Evolutionary conservation across 768 basidiomycete genomes (phyloP), one percentile per base, ranked within the genome.

Genomic region (Phaeotremella fagi): DNA sequence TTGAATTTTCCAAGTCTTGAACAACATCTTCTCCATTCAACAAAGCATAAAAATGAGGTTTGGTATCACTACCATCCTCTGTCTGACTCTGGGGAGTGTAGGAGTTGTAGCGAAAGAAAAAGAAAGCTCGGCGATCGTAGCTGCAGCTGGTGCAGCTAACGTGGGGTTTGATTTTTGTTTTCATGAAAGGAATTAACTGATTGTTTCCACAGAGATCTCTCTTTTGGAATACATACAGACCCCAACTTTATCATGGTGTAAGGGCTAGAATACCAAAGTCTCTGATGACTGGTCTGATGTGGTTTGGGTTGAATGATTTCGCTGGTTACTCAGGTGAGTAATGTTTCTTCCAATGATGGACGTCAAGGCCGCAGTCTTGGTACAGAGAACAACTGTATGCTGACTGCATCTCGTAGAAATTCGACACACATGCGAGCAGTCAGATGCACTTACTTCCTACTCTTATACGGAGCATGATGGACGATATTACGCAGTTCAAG

Each of bases 201-300:
- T 33, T 33, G 31, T 16, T 33, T 33, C 31, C 16, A 9, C 41
- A 60, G 59, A 47, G 55, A n/a, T 75, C 79, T 1, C 67, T 86
- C 25, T 71, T 88, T 73, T 91, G 88, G 88, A 89, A 90, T 1
- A 78, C 86, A 0, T 95, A 90, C 75, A 79, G 92, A 36, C 89
- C 92, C 0, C 88, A 90, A 66, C 80, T 95, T n/a, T 98, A 98
- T 77, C 94, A 95, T 75, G 92, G 92, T 18, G 78, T 95, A 41
- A 78, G 88, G 45, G 88, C 92, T 12, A 80, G 85, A 38, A 76
- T 89, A 58, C 90, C 91, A 0, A 83, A 88, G 63, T 89, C 88
- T n/a, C 80, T 97, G 24, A 82, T 91, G 83, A 89, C 87, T 2
- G 92, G 92, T 12, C 81, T 98, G 28, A 82, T 94, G 75, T 97